A percentile compares a stretch with the other conserved stretches of the same genome.
Evolutionary conservation across 495 filamentous ascomycete species (phyloP).

Genomic region (Peziza echinospora): DNA sequence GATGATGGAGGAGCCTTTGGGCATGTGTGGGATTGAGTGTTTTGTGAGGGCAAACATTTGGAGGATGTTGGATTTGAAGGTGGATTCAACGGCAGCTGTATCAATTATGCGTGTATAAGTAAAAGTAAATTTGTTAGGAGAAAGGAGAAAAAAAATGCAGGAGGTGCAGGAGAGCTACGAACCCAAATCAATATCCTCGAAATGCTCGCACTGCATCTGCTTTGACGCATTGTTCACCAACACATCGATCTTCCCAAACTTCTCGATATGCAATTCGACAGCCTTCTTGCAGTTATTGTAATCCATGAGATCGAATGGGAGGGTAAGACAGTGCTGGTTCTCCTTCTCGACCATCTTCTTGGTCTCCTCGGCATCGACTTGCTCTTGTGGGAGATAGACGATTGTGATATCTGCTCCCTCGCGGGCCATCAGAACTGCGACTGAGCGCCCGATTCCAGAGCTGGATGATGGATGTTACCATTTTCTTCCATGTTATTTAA

Average conservation of each 20-base stretch:
- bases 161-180: no score
- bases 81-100: constrained; percentile 29
- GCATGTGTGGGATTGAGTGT: constrained; percentile 34
- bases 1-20: constrained; percentile 34
- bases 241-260: constrained; percentile 30
- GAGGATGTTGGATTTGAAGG: constrained; percentile 37
- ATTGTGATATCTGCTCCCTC: constrained; percentile 36
- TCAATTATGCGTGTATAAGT: no score
- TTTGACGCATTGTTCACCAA: constrained; percentile 42
- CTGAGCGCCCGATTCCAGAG: constrained; percentile 32
- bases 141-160: no score
- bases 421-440: constrained; percentile 34
- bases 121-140: no score
- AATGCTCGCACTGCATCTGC: constrained; percentile 31
- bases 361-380: constrained; percentile 32
- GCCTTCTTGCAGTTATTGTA: constrained; percentile 25
- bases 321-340: constrained; percentile 25
- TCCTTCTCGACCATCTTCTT: constrained; percentile 30
- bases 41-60: constrained; percentile 43
- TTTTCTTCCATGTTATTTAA: neutral
- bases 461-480: constrained; percentile 8
- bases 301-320: constrained; percentile 30
- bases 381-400: constrained; percentile 32
- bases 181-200: constrained; percentile 27
- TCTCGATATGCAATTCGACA: constrained; percentile 31